Evolutionary conservation across 2,329 filamentous ascomycete species (phyloP), one percentile per base, ranked within the genome.

Genomic region (Aureobasidium pullulans): DNA sequence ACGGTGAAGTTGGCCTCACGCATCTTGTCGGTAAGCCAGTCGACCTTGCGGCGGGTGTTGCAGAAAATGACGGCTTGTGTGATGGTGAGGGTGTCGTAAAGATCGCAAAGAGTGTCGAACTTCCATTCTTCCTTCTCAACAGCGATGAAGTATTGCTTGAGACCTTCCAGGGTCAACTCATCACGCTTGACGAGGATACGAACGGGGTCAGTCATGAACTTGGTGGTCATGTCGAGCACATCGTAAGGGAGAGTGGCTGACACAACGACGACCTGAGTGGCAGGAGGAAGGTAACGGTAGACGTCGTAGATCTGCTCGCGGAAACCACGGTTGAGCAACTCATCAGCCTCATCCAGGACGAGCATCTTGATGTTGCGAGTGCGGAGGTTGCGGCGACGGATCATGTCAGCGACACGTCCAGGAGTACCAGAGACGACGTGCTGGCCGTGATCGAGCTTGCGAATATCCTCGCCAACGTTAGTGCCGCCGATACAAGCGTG

Each of bases 71-170:
- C 94, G 47, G 94, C 94, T 78, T 97, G 94, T 15, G 94, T 97
- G 71, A 99, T 97, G 59, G 94, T 99, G 46, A 99, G 83, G 11
- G 94, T 97, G 73, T 99, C 94, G 81, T 99, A 99, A 60, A 99
- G 86, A 77, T 99, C 94, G 75, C 91, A 97, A 4, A 99, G 85
- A 2, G 94, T 99, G 73, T 99, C 94, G 68, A 99, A 96, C 76
- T 99, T 99, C 94, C 94, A 99, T 73, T 97, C 94, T 75, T 99
- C 94, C 80, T 96, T 97, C 76, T 99, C 94, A 19, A 97, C 94
- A 1, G 94, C 94, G 69, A 99, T 97, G 73, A 96, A 99, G 80
- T 96, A 99, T 75, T 99, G 94, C 79, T 97, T 97, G 54, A 99
- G 81, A 60, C 94, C 94, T 77, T 97, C 94, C 53, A 99, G 84